Base-by-base conservation (phyloP, 768 basidiomycete genomes). In the Tricholoma hemisulphureum region DNA sequence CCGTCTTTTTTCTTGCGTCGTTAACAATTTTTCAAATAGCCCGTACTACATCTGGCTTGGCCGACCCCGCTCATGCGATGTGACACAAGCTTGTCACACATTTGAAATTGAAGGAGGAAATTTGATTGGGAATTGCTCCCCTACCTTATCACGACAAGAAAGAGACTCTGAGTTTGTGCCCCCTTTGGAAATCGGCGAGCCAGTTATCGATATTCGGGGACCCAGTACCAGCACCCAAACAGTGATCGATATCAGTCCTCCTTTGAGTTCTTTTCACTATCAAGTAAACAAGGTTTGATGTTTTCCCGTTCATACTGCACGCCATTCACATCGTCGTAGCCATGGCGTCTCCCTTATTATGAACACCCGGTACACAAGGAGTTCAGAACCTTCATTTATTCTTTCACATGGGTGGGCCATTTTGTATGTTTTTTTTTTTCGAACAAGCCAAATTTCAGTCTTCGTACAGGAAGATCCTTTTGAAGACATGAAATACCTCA, bases 1-100 rank as follows among this genome's bases (percentile, higher is more conserved):
- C 10, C 2, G 31, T 34, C 9, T 34, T 5, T 34, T 20, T 34
- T 24, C 50, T 45, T 16, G 6, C 11, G 56, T 23, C 18, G n/a
- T 28, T 50, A 13, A 20, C 35, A 20, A 50, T 58, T 21, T 35
- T 20, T 31, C 21, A 28, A 14, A 2, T 57, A 85, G 82, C 26
- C 84, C 85, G 0, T 88, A 87, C 73, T 91, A 90, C 67, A 83
- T 91, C 62, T 90, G 87, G 81, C 77, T 91, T 28, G 88, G 88
- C 32, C 83, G 86, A 51, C 82, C 87, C 8, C 83, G 87, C 23
- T 72, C 78, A 3, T 80, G 83, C 58, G 84, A 87, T 58, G 81
- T 84, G 14, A 77, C 85, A 1, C 74, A 73, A 2, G 77, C 80
- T 48, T 78, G 77, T 50, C 81, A 84, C 61, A 81, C 83, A 1